Evolutionary conservation across 1,284 basidiomycete genomes (phyloP), one percentile per base, ranked within the genome.

Genomic region (Ustilago crameri): DNA sequence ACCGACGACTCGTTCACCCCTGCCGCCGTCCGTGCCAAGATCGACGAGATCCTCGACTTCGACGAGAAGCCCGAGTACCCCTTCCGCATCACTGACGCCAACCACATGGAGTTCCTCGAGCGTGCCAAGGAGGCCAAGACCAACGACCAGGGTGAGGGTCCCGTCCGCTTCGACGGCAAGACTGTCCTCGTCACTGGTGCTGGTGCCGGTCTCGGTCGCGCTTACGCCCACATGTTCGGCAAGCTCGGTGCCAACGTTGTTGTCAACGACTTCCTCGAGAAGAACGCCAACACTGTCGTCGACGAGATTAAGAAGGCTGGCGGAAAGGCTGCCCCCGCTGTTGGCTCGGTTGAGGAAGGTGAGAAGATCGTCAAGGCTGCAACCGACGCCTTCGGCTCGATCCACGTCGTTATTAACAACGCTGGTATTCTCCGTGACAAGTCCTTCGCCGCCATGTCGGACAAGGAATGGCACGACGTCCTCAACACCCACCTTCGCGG

Each of bases 381-480:
- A 0, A 69, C 95, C 52, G 90, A 95, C 66, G 89, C 90, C 37
- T 99, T 96, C 80, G 95, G 95, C 32, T 87, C 88, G 41, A 90
- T 97, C 9, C 94, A 99, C 82, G 87, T 93, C 14, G 51, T 98
- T 46, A 87, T 97, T 61, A 94, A 94, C 68, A 98, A 98, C 81
- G 96, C 95, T 38, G 95, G 95, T 76, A 91, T 98, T 76, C 86
- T 97, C 48, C 89, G 95, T 51, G 85, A 86, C 82, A 95, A 93
- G 84, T 92, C 92, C 4, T 97, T 98, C 85, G 86, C 88, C 67
- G 88, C 91, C 32, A 91, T 98, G 90, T 89, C 90, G 4, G 92
- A 93, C 78, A 88, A 91, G 76, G 93, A 98, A 79, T 99, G 96
- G 96, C 93, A 98, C 83, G 86, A 90, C 57, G 94, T 98, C 45